Percentiles rank a stretch among this genome's conserved stretches.
Evolutionary conservation across 192 early-diverging fungal species (phyloP).

Genomic region (Coemansia sp.): DNA sequence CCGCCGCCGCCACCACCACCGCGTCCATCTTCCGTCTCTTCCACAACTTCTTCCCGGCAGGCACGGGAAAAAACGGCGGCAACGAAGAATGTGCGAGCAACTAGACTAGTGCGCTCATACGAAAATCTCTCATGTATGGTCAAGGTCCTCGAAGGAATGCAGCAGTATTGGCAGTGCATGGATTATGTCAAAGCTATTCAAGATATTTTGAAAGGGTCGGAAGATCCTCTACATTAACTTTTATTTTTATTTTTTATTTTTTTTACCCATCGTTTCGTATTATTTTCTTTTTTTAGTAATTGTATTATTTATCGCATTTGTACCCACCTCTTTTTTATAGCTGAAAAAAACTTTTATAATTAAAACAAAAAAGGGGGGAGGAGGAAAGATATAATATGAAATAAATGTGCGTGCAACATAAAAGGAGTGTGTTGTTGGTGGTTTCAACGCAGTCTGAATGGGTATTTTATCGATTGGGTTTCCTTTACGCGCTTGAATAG

Average conservation of each 20-base stretch:
- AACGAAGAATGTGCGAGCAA: constrained; percentile 26
- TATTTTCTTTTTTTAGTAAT: background rate
- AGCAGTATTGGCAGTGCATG: constrained; percentile 60
- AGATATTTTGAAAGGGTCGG: constrained; percentile 45
- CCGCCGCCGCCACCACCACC: constrained; percentile 17
- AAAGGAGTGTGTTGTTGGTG: background rate
- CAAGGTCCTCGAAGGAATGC: constrained; percentile 56
- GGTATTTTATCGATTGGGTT: constrained; percentile 20
- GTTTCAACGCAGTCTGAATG: constrained; percentile 5
- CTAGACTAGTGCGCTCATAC: constrained; percentile 43
- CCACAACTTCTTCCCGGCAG: background rate
- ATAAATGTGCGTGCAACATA: background rate
- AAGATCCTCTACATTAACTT: constrained; percentile 41
- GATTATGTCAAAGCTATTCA: constrained; percentile 53
- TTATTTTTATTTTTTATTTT: background rate
- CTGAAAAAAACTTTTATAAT: too few relatives aligned
- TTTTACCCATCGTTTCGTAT: too few relatives aligned
- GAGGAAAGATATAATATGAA: background rate
- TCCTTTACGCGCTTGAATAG: constrained; percentile 51
- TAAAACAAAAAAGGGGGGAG: background rate
- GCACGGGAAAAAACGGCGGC: constrained; percentile 25
- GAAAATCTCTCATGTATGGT: constrained; percentile 59
- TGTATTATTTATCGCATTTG: constrained; percentile 1
- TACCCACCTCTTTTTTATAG: too few relatives aligned
- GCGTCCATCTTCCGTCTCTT: too few relatives aligned